A percentile compares a stretch with the other conserved stretches of the same genome.
phyloP scores from a whole-genome alignment of 2,329 filamentous ascomycete genomes.

The Ploettnerulaceae sp. region DNA sequence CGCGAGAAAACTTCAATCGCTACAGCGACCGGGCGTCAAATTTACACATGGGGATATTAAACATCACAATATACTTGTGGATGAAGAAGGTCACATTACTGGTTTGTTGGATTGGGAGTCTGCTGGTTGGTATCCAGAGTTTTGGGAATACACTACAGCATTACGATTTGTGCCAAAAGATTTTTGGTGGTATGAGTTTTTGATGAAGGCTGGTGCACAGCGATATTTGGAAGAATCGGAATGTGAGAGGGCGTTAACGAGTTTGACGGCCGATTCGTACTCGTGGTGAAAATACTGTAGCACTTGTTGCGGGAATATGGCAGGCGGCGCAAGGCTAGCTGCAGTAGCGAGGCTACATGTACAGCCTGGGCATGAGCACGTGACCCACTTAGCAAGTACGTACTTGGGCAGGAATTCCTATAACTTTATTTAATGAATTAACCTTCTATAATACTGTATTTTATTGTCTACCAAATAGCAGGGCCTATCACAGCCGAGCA shows the following conservation, averaged over 20 bases:
- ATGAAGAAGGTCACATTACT: conserved; percentile 35
- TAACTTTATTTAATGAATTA: too few relatives aligned
- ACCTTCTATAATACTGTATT: too few relatives aligned
- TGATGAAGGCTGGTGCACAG: conserved; percentile 17
- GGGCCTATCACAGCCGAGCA: too few relatives aligned
- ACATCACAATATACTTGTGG: conserved; percentile 41
- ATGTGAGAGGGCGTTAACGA: conserved; percentile 23
- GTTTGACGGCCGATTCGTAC: conserved; percentile 18
- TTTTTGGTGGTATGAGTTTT: conserved; percentile 25
- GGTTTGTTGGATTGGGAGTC: conserved; percentile 46
- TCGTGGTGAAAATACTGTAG: conserved; percentile 19
- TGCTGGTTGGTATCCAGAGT: conserved; percentile 43
- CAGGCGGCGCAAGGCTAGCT: too few relatives aligned
- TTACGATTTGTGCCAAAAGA: conserved; percentile 15
- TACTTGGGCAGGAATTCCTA: too few relatives aligned
- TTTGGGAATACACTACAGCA: conserved; percentile 31
- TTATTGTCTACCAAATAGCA: too few relatives aligned
- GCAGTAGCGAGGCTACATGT: too few relatives aligned
- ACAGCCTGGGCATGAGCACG: too few relatives aligned
- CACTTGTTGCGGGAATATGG: too few relatives aligned
- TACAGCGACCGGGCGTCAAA: conserved; percentile 18
- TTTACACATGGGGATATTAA: conserved; percentile 49
- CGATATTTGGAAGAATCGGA: conserved; percentile 20
- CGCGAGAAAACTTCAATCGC: conserved; percentile 15
- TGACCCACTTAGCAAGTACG: too few relatives aligned